Base-by-base conservation (phyloP, 352 stramenopile genomes). In the Phytophthora sansomeana region DNA sequence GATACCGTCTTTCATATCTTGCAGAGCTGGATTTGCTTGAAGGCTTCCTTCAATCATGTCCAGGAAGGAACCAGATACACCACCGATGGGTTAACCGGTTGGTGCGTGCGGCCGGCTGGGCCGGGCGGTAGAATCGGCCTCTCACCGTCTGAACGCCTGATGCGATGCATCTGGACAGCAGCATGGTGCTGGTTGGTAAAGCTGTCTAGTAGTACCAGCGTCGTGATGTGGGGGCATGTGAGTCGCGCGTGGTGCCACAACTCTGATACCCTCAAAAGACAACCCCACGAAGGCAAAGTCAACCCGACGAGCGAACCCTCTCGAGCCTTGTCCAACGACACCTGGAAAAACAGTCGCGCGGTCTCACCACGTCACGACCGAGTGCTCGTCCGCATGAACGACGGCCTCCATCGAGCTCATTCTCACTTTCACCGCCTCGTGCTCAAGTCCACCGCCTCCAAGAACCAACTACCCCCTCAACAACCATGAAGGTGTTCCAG, bases 401-500 rank as follows among this genome's bases (percentile, higher is more conserved):
- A 9, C 30, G 30, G 8, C 8, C 30, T 35, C 30, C 30, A 35
- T 8, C 30, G 8, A 41, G 8, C 51, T 65, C 62, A 70, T 65
- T 70, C 39, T 56, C 62, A 70, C 54, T 70, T 65, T 65, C 30
- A 32, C 62, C 38, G 13, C 14, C 48, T 29, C 64, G 54, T 46
- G 46, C 53, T 6, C 53, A 64, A 70, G 62, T 63, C 53, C 43
- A 4, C 19, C 13, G 11, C 36, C n/a, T 28, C 21, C n/a, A n/a
- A n/a, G n/a, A n/a, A n/a, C n/a, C n/a, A n/a, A n/a, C n/a, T n/a
- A n/a, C 19, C 32, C 19, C 30, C 29, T 47, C 29, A 2, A 21
- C 44, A 38, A 70, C 50, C 30, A 75, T 75, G 62, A 65, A 75
- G 67, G 52, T 75, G 38, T 72, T 75, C 62, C 62, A 71, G 56